Base-by-base conservation (phyloP, 2,329 filamentous ascomycete species). In the Colletotrichum viniferum region DNA sequence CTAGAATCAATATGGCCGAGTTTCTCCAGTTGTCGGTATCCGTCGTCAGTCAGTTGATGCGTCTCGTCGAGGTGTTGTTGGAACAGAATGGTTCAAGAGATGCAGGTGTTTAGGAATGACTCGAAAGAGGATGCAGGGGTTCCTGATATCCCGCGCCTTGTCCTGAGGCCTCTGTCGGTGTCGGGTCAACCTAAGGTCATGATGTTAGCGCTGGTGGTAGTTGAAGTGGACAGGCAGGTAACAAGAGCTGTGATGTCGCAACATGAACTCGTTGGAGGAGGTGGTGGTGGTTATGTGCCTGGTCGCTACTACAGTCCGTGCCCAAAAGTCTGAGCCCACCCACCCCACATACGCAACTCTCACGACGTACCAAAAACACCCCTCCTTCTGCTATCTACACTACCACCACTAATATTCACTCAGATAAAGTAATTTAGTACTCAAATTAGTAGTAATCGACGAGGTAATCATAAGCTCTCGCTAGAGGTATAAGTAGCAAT, bases 51-150 rank as follows among this genome's bases (percentile, higher is more conserved):
- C 43, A 65, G 38, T 60, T 68, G 60, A 32, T 55, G 62, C 48
- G 34, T 60, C 60, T 48, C 21, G 55, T 63, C 55, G 21, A 70
- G 16, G 58, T 64, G 60, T 30, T 71, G 56, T 71, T 48, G 48
- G 43, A 24, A 52, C n/a, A n/a, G 34, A 36, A 36, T 36, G 14
- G 34, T 14, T 36, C n/a, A 52, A 21, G 55, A 68, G 36, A 60
- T 71, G 71, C 71, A 74, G 60, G 60, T 28, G 56, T 34, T 43
- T 38, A 65, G 34, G 18, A 70, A 65, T 74, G 71, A 74, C 71
- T 74, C 71, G 60, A 64, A 71, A 48, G 32, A 8, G 21, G 61
- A 38, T 68, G 36, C 73, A 68, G 32, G 67, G 36, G 12, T 75
- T 66, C 55, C 36, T 74, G 36, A 67, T 61, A 52, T 72, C 61